Percentiles rank a stretch among this genome's conserved stretches.
phyloP scores from a whole-genome alignment of 2,329 filamentous ascomycete species.

The Mycosphaerella arachidis region DNA sequence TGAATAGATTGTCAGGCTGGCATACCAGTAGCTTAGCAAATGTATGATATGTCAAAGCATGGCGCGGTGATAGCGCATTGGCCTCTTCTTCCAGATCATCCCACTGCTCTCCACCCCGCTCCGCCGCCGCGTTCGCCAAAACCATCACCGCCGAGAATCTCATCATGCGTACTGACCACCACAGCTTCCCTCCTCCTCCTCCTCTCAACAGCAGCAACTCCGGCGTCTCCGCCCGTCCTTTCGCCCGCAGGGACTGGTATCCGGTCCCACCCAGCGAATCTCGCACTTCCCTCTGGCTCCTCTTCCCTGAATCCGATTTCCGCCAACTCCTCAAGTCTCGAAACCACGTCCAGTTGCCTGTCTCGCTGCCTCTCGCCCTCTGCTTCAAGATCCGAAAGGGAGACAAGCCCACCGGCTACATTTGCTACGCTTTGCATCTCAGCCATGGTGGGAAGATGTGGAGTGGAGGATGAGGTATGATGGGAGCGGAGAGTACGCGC shows the following conservation, averaged over 20 bases:
- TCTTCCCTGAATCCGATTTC: conserved; percentile 52
- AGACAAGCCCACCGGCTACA: not conserved
- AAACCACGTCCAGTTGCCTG: conserved; percentile 6
- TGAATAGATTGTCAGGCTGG: too few relatives aligned
- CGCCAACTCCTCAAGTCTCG: conserved; percentile 13
- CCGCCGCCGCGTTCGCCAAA: not conserved
- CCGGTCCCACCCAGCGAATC: conserved; percentile 19
- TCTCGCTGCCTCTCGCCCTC: conserved; percentile 6
- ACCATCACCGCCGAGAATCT: conserved; percentile 20
- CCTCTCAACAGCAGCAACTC: not conserved
- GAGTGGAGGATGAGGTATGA: not conserved
- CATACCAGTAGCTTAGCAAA: too few relatives aligned
- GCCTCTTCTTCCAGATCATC: not conserved
- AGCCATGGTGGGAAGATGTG: not conserved
- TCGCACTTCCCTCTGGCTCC: conserved; percentile 34
- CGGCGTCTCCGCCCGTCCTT: conserved; percentile 55
- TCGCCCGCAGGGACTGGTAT: not conserved
- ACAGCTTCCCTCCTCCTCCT: conserved; percentile 77
- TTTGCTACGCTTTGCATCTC: not conserved
- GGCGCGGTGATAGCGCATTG: too few relatives aligned
- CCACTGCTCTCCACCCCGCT: not conserved
- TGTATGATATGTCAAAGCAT: too few relatives aligned
- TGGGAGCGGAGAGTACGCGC: not conserved
- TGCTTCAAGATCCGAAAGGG: conserved; percentile 5
- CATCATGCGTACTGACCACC: conserved; percentile 68